A percentile compares a stretch with the other conserved stretches of the same genome.
Conservation (phyloP, 495 filamentous ascomycete species). For the Amorphotheca resinae region DNA sequence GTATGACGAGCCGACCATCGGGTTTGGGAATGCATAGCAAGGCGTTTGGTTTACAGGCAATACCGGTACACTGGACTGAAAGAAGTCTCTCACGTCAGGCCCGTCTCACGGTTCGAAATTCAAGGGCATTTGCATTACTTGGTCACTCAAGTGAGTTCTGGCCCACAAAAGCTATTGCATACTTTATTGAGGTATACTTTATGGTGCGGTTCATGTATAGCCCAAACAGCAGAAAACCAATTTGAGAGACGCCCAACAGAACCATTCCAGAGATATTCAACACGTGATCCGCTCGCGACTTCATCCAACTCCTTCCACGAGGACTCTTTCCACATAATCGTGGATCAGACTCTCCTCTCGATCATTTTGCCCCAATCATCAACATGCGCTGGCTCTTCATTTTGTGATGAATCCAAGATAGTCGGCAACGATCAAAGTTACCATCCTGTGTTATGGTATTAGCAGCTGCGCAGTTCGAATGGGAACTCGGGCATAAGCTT, state of each 20-base stretch:
- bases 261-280: neutral
- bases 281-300: neutral
- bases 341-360: neutral
- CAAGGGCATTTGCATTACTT: too few species aligned
- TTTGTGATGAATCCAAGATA: constrained; percentile 77
- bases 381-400: constrained; percentile 18
- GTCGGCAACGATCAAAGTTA: constrained; percentile 83
- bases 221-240: neutral
- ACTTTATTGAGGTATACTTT: neutral
- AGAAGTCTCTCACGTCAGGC: neutral
- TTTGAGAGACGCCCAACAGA: too few species aligned
- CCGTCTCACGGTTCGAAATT: neutral
- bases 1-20: constrained; percentile 4
- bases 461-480: constrained; percentile 24
- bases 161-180: neutral
- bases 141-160: neutral
- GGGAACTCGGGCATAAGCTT: constrained; percentile 38
- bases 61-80: neutral
- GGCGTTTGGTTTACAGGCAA: constrained; percentile 2
- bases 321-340: neutral
- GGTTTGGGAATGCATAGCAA: constrained; percentile 5
- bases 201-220: neutral
- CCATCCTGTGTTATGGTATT: constrained; percentile 51
- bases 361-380: neutral
- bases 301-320: constrained; percentile 1